Conservation (phyloP, 371 early-diverging fungal genomes). For the Mucor velutinosus region DNA sequence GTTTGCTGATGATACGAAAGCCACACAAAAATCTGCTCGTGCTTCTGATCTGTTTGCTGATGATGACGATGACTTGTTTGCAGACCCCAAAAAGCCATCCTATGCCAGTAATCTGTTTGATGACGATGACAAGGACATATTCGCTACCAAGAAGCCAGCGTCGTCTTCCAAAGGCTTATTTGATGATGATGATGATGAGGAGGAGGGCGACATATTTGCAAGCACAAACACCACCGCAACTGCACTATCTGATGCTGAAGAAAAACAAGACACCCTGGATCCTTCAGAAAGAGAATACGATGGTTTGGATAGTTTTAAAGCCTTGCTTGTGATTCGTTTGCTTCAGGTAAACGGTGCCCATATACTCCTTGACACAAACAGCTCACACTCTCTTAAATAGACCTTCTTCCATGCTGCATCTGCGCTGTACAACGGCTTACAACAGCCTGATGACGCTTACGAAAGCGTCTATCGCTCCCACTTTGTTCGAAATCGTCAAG, state of each 20-base stretch:
- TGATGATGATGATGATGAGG: slow-evolving; percentile 12
- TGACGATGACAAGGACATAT: slow-evolving; percentile 16
- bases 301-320: slow-evolving; percentile 39
- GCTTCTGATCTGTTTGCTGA: slow-evolving; percentile 37
- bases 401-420: slow-evolving; percentile 45
- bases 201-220: slow-evolving; percentile 9
- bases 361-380: background rate
- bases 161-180: slow-evolving; percentile 8
- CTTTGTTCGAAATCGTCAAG: slow-evolving; percentile 28
- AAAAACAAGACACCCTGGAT: background rate
- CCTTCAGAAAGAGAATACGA: slow-evolving; percentile 15
- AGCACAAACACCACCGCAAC: background rate
- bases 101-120: slow-evolving; percentile 31
- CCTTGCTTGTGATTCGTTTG: slow-evolving; percentile 41
- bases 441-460: slow-evolving; percentile 10
- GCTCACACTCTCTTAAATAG: slow-evolving; percentile 6
- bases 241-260: background rate
- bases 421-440: slow-evolving; percentile 26
- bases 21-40: slow-evolving; percentile 12
- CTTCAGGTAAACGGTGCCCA: slow-evolving; percentile 36
- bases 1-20: slow-evolving; percentile 22
- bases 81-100: slow-evolving; percentile 6
- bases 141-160: background rate
- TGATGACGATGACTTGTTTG: slow-evolving; percentile 23
- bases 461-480: slow-evolving; percentile 14